These are phyloP conservation scores for Globisporangium rhizosaccharum DNA, from an alignment of 352 stramenopile genomes.

Conservation along the genomic window DNA sequence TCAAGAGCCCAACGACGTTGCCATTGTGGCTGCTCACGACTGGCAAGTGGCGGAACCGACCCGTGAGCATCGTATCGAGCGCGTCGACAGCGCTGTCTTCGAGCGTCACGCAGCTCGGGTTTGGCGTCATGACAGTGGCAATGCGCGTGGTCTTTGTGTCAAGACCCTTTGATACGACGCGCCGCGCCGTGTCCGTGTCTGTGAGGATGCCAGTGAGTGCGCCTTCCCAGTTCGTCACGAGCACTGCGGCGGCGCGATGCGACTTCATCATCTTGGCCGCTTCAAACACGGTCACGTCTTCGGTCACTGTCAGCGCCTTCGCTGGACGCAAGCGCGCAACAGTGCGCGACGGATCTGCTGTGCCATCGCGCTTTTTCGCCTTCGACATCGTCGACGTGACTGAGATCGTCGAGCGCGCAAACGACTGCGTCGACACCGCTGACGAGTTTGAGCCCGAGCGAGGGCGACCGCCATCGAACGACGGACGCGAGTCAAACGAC, in stretches of 20 bases:
- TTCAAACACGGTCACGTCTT: conserved; percentile 79
- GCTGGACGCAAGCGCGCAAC: conserved; percentile 75
- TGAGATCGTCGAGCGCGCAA: conserved; percentile 71
- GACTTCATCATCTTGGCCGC: conserved; percentile 88
- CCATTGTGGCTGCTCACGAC: conserved; percentile 83
- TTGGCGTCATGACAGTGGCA: conserved; percentile 78
- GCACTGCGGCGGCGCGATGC: conserved; percentile 88
- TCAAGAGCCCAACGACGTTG: conserved; percentile 93
- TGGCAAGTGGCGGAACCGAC: conserved; percentile 95
- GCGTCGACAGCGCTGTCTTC: conserved; percentile 82
- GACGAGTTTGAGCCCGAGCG: conserved; percentile 73
- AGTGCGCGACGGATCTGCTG: conserved; percentile 55
- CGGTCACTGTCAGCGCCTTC: conserved; percentile 85
- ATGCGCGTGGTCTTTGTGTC: conserved; percentile 64
- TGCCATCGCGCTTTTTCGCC: conserved; percentile 41
- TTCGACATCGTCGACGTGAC: conserved; percentile 76
- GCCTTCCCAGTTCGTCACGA: conserved; percentile 87
- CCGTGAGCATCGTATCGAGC: conserved; percentile 82
- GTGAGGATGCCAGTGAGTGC: conserved; percentile 93
- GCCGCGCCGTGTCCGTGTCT: conserved; percentile 84
- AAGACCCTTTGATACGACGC: conserved; percentile 72
- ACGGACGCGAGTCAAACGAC: conserved; percentile 25
- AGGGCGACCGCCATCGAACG: conserved; percentile 27
- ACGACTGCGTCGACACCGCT: conserved; percentile 69
- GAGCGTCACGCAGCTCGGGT: conserved; percentile 76